Evolutionary conservation across 2,329 filamentous ascomycete genomes (phyloP).

Genomic region (Paecilomyces sp.): DNA sequence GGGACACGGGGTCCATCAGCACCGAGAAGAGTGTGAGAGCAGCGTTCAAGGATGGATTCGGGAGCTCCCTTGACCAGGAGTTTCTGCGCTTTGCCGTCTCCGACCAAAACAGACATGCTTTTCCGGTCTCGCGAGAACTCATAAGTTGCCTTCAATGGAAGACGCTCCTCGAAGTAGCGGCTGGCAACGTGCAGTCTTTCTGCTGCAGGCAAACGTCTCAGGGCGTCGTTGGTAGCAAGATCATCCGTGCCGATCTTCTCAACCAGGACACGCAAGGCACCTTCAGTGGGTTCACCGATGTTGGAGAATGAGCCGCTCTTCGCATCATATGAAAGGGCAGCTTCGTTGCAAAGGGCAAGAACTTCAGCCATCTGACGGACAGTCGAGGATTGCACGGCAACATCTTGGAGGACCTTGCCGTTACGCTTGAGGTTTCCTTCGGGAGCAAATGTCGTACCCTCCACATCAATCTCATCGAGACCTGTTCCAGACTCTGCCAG

Average conservation of each 20-base stretch:
- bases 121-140: constrained; percentile 97
- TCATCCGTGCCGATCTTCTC: constrained; percentile 91
- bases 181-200: constrained; percentile 75
- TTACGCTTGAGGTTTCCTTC: constrained; percentile 64
- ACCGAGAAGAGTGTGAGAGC: constrained; percentile 73
- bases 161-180: constrained; percentile 70
- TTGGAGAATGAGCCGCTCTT: constrained; percentile 68
- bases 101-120: constrained; percentile 95
- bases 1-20: constrained; percentile 68
- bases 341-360: constrained; percentile 78
- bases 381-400: constrained; percentile 65
- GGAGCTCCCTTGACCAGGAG: constrained; percentile 95
- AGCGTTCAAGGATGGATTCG: constrained; percentile 88
- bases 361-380: constrained; percentile 69
- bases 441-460: constrained; percentile 88
- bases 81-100: constrained; percentile 62
- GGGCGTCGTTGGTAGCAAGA: constrained; percentile 48
- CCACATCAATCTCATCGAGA: constrained; percentile 79
- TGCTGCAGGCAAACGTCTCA: constrained; percentile 40
- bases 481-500: constrained; percentile 65
- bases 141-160: constrained; percentile 73
- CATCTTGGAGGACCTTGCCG: constrained; percentile 61
- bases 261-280: constrained; percentile 78
- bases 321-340: constrained; percentile 72
- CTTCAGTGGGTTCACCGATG: constrained; percentile 92